These are phyloP conservation scores for Aureobasidium sp. DNA, from an alignment of 2,329 filamentous ascomycete species.

Conservation along the genomic window DNA sequence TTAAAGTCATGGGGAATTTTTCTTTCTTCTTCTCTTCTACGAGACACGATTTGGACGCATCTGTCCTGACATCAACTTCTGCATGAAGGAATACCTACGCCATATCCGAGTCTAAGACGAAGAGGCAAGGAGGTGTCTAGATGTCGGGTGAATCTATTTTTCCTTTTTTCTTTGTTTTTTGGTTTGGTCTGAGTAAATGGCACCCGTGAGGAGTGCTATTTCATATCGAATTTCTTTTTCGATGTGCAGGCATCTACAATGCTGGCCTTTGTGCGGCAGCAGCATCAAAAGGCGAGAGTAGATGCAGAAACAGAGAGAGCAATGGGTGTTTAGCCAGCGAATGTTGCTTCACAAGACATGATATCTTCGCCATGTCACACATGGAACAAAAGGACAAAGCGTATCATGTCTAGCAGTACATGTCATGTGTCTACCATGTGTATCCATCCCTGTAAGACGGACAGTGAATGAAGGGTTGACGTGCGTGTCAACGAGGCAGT, in stretches of 20 bases:
- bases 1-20: neutral
- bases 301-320: neutral
- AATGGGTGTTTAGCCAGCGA: slow-evolving; percentile 3
- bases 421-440: too few relatives aligned
- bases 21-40: slow-evolving; percentile 12
- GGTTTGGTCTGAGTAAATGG: too few relatives aligned
- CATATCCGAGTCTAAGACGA: neutral
- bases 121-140: neutral
- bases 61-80: neutral
- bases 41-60: slow-evolving; percentile 6
- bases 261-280: neutral
- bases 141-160: neutral
- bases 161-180: neutral
- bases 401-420: too few relatives aligned
- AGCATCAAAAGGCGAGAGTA: slow-evolving; percentile 4
- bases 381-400: too few relatives aligned
- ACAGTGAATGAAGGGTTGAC: too few relatives aligned
- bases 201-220: too few relatives aligned
- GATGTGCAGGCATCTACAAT: neutral
- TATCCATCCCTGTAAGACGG: too few relatives aligned
- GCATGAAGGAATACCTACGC: neutral
- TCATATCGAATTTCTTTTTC: too few relatives aligned
- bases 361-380: neutral
- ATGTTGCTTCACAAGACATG: neutral
- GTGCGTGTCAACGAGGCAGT: neutral